Evolutionary conservation across 495 filamentous ascomycete genomes (phyloP), one percentile per base, ranked within the genome.

Genomic region (Letharia columbiana): DNA sequence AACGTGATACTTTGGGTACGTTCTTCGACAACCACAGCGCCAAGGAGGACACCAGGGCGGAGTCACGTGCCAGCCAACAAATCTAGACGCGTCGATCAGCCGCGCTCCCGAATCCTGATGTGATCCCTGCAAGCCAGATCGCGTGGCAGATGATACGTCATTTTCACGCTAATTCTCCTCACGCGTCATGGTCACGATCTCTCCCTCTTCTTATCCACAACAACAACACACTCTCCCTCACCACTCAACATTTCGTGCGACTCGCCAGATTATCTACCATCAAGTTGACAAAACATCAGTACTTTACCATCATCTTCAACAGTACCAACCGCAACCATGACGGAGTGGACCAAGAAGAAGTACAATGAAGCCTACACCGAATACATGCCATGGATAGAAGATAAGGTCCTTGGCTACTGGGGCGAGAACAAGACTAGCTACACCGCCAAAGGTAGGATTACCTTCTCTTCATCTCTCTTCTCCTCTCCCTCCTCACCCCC

Each of bases 361-460:
- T 87, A 86, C 78, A 82, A 86, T 76, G 71, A 79, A 35, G 81
- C 86, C 72, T 87, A 87, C 74, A 83, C 86, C 65, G 75, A 75
- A 61, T 88, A 86, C 84, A 80, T 87, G 71, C 86, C 86, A 15
- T 88, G 86, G 84, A 76, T 87, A 63, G 86, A 88, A 70, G 86
- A 88, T 71, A 71, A 79, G 60, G 86, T 85, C 71, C 80, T 88
- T 5, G 75, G 74, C 42, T 87, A 81, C 73, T 87, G 87, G 71
- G 84, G 82, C 66, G 86, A 88, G 73, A 88, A 88, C 77, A 86
- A 87, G 74, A 78, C 83, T 0, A 81, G 78, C 70, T 88, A 88
- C 65, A 75, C 78, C n/a, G 76, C 84, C 4, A 84, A 80, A 71
- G 79, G 85, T 85, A 73, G 13, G 5, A 23, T 15, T 10, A 20